Percentiles rank a stretch among this genome's conserved stretches.
Evolutionary conservation across 768 basidiomycete species (phyloP).

Genomic region (Filobasidium wieringae): DNA sequence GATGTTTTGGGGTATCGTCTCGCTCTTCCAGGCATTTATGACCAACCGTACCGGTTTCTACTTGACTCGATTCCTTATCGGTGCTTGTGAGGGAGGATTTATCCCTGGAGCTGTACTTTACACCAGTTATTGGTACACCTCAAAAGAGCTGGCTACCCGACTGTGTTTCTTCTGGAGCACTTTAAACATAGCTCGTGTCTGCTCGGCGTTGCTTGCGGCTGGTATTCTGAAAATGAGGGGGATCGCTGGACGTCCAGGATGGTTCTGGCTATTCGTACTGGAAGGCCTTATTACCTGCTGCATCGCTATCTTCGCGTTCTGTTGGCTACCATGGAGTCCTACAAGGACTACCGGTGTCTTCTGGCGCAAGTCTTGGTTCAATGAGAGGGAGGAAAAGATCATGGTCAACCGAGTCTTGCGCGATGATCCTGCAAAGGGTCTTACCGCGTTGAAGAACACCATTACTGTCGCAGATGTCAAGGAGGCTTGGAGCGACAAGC

Average conservation of each 20-base stretch:
- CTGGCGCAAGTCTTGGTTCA: conserved; percentile 54
- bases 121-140: conserved; percentile 7
- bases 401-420: conserved; percentile 52
- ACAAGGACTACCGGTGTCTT: conserved; percentile 55
- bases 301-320: conserved; percentile 48
- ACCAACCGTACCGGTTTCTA: conserved; percentile 8
- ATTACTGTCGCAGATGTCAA: conserved; percentile 10
- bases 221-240: conserved; percentile 19
- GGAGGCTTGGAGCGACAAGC: conserved; percentile 10
- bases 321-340: conserved; percentile 53
- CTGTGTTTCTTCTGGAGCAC: conserved; percentile 13
- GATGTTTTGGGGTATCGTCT: background rate
- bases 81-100: conserved; percentile 7
- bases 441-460: conserved; percentile 10
- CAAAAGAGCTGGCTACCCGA: conserved; percentile 12
- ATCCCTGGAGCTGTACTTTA: conserved; percentile 8
- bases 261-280: conserved; percentile 18
- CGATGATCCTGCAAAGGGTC: conserved; percentile 55
- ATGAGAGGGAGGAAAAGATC: conserved; percentile 51
- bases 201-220: conserved; percentile 13
- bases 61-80: conserved; percentile 16
- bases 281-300: conserved; percentile 45
- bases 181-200: conserved; percentile 5
- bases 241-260: conserved; percentile 11
- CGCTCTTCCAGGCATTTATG: conserved; percentile 9